These are phyloP conservation scores for Lolium perenne DNA, from an alignment of 176 grass and related monocot species.

Conservation along the genomic window DNA sequence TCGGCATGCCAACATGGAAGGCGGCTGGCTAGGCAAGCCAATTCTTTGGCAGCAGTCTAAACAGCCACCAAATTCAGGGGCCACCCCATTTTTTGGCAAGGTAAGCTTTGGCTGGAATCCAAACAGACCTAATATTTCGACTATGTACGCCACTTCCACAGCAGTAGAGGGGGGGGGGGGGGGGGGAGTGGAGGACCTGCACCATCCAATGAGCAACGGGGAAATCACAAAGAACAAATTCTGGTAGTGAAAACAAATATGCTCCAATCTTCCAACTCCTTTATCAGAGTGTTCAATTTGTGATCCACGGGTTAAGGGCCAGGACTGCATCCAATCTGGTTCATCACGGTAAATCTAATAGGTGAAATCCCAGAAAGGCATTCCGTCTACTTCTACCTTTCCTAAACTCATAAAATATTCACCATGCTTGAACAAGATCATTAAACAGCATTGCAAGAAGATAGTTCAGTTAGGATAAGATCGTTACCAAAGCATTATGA, in stretches of 20 bases:
- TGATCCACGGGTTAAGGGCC: not conserved
- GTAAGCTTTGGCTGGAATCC: too few species aligned
- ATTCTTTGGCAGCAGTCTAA: too few species aligned
- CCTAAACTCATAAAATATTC: constrained; percentile 15
- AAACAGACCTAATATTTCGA: too few species aligned
- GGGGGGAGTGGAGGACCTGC: not conserved
- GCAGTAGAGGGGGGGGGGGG: not conserved
- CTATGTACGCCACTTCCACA: not conserved
- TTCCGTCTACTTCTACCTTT: not conserved
- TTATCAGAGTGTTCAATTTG: constrained; percentile 18
- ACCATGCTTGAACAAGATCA: not conserved
- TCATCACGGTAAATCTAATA: constrained; percentile 14
- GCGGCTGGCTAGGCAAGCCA: too few species aligned
- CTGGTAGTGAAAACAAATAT: not conserved
- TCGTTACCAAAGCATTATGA: not conserved
- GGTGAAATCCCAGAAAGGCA: constrained; percentile 16
- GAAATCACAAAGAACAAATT: constrained; percentile 7
- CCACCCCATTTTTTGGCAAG: too few species aligned
- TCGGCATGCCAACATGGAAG: too few species aligned
- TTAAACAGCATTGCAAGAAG: constrained; percentile 18
- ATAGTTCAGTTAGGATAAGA: constrained; percentile 16
- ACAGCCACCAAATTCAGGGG: too few species aligned
- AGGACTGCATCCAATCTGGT: not conserved
- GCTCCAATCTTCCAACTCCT: not conserved
- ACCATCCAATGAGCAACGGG: not conserved